Evolutionary conservation across 2,329 filamentous ascomycete species (phyloP).

Genomic region (Paecilomyces dactylethromorphus): DNA sequence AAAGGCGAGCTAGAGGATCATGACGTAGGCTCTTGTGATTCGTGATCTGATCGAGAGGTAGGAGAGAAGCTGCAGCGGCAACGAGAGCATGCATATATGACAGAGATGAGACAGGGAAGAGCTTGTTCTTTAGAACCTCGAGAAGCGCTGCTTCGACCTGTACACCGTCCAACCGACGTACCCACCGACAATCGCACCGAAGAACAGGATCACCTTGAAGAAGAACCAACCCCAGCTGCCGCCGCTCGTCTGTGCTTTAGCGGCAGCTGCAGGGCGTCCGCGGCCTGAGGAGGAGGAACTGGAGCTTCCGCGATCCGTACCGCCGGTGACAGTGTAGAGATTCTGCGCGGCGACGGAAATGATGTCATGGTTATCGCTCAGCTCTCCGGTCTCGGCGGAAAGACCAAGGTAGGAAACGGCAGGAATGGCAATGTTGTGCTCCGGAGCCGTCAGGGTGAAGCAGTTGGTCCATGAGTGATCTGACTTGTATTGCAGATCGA

Average conservation of each 20-base stretch:
- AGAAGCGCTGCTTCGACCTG: conserved; percentile 53
- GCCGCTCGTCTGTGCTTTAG: conserved; percentile 15
- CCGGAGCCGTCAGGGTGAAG: conserved; percentile 63
- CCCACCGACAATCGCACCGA: conserved; percentile 60
- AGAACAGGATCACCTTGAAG: conserved; percentile 74
- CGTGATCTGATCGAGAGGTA: not conserved
- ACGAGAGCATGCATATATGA: not conserved
- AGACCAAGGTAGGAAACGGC: conserved; percentile 59
- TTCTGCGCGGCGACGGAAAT: conserved; percentile 81
- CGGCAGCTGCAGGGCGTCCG: conserved; percentile 10
- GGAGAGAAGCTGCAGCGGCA: not conserved
- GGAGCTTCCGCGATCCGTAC: conserved; percentile 17
- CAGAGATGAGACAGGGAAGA: not conserved
- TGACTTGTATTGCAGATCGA: conserved; percentile 90
- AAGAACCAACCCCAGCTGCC: conserved; percentile 65
- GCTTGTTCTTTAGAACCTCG: conserved; percentile 22
- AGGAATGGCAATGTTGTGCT: conserved; percentile 70
- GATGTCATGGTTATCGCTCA: conserved; percentile 97
- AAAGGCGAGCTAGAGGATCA: not conserved
- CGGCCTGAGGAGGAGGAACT: conserved; percentile 14
- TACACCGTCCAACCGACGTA: conserved; percentile 87
- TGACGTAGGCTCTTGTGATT: not conserved
- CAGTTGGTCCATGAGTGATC: conserved; percentile 84
- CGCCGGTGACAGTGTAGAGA: conserved; percentile 57
- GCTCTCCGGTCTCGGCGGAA: conserved; percentile 78